Base-by-base conservation (phyloP, 495 filamentous ascomycete species). In the Clohesyomyces aquaticus region DNA sequence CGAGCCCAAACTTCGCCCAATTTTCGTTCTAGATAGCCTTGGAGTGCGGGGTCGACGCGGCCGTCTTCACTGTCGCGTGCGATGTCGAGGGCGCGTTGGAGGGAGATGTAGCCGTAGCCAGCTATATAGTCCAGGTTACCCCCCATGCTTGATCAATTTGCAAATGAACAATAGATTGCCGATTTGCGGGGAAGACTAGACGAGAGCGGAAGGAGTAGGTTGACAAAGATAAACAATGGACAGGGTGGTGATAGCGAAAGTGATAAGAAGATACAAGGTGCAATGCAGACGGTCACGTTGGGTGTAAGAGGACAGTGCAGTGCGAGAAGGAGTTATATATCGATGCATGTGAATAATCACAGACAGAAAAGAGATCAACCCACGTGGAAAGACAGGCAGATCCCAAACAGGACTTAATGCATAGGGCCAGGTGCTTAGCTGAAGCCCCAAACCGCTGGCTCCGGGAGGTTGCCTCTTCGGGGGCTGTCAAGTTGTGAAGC, bases 51-150 rank as follows among this genome's bases (percentile, higher is more conserved):
- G 68, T 89, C 80, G n/a, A 79, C 68, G 14, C 32, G 32, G 32
- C 79, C 74, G 27, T 80, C 85, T 48, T 83, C 78, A 67, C 78
- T 84, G 59, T 88, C 85, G 52, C 87, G 81, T 19, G 87, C 89
- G 27, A 87, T 80, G 56, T 91, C 85, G 27, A 94, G 76, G 19
- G 87, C 86, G 62, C 79, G 76, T 48, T 76, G 68, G 52, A 84
- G 75, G 11, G 77, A 74, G 27, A 79, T 68, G 29, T 63, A 41
- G 50, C 75, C 71, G 58, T 73, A 63, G 48, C 71, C 72, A 52
- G 71, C 72, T 59, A 71, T 67, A 59, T 68, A 70, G 32, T 59
- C 64, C 18, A 46, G 59, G 63, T 69, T 73, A 70, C 67, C 67
- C 60, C 72, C 69, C 73, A 75, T 75, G 63, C 26, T 63, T 43